Conservation (phyloP, 2,329 filamentous ascomycete genomes). For the Xylaria sp. region DNA sequence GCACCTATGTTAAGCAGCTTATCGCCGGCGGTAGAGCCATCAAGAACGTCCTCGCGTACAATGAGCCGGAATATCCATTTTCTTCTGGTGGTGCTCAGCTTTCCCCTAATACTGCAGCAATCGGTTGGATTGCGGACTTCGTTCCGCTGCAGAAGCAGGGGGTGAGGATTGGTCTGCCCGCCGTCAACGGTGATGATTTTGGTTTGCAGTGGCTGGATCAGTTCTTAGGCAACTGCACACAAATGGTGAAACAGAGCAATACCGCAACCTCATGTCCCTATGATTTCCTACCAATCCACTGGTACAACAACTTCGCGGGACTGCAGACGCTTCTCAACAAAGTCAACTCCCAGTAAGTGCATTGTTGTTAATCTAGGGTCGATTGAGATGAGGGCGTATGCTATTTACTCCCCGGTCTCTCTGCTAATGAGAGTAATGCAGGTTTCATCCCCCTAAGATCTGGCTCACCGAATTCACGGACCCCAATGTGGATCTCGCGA, state of each 20-base stretch:
- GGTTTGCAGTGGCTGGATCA: slow-evolving; percentile 2
- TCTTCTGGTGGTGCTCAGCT: background rate
- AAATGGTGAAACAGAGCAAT: background rate
- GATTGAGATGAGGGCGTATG: background rate
- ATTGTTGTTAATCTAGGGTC: background rate
- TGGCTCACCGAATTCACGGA: slow-evolving; percentile 8
- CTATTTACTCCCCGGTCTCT: background rate
- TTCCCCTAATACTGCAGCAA: background rate
- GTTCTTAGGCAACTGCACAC: background rate
- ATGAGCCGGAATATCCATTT: slow-evolving; percentile 1
- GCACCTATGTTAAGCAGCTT: slow-evolving; percentile 1
- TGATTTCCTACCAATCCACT: slow-evolving; percentile 7
- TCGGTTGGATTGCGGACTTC: slow-evolving; percentile 2
- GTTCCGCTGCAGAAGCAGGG: background rate
- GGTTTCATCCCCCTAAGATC: background rate
- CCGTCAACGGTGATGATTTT: slow-evolving; percentile 1
- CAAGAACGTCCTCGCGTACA: slow-evolving; percentile 1
- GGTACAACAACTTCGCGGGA: background rate
- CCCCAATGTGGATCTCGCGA: background rate
- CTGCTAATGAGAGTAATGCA: background rate
- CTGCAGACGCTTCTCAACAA: background rate
- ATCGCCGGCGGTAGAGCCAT: background rate
- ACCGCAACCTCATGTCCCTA: background rate
- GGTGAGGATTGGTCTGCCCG: background rate
- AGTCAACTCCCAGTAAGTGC: background rate